A percentile compares a stretch with the other conserved stretches of the same genome.
These are phyloP conservation scores for Fusarium algeriense DNA, from an alignment of 2,329 filamentous ascomycete genomes.

Conservation along the genomic window DNA sequence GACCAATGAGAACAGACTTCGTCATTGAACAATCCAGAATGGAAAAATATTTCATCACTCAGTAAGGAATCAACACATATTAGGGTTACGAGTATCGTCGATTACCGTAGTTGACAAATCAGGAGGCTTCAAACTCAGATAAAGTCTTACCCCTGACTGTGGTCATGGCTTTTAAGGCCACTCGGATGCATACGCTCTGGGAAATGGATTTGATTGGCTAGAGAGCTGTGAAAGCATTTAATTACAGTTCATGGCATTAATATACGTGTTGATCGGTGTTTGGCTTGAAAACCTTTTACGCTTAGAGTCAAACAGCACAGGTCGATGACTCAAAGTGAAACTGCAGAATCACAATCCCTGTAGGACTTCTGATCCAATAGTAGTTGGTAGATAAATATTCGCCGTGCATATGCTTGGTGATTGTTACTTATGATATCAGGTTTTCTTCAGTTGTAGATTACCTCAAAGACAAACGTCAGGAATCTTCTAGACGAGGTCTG, in stretches of 20 bases:
- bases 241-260: neutral
- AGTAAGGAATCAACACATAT: neutral
- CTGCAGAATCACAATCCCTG: neutral
- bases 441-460: neutral
- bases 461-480: too few relatives aligned
- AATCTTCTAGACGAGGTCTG: too few relatives aligned
- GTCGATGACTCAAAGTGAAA: neutral
- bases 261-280: neutral
- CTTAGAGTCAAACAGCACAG: neutral
- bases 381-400: accelerated
- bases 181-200: neutral
- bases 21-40: neutral
- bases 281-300: neutral
- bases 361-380: too few relatives aligned
- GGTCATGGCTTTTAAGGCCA: neutral
- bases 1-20: neutral
- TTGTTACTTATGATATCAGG: neutral
- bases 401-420: too few relatives aligned
- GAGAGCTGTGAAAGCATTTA: too few relatives aligned
- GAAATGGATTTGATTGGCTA: neutral
- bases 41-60: neutral
- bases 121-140: neutral
- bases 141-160: neutral
- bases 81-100: too few relatives aligned
- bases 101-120: neutral